A percentile compares a stretch with the other conserved stretches of the same genome.
Evolutionary conservation across 768 basidiomycete genomes (phyloP).

Genomic region (Tricholoma matsutake): DNA sequence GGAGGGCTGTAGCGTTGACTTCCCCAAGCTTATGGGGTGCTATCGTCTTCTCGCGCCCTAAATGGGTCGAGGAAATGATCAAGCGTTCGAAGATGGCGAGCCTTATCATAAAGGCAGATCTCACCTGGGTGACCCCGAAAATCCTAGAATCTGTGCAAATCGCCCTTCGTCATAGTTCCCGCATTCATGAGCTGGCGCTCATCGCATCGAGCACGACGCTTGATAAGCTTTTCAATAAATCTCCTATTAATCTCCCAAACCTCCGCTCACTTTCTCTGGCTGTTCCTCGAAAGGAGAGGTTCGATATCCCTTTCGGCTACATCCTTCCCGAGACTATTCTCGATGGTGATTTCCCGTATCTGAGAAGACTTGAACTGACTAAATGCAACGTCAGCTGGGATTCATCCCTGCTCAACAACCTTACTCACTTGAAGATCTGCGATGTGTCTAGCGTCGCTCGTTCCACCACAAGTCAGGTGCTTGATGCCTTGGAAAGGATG

Average conservation of each 20-base stretch:
- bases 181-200: constrained; percentile 32
- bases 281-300: constrained; percentile 16
- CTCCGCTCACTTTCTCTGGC: constrained; percentile 29
- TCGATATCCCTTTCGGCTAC: constrained; percentile 17
- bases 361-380: constrained; percentile 34
- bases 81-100: constrained; percentile 41
- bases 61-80: constrained; percentile 42
- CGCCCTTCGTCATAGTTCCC: constrained; percentile 29
- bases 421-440: constrained; percentile 36
- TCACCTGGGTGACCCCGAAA: constrained; percentile 24
- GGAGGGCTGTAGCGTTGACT: constrained; percentile 41
- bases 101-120: constrained; percentile 25
- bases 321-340: constrained; percentile 27
- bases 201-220: constrained; percentile 21
- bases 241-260: constrained; percentile 26
- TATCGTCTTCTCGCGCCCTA: constrained; percentile 28
- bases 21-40: constrained; percentile 41
- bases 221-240: constrained; percentile 23
- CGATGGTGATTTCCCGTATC: constrained; percentile 27
- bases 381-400: constrained; percentile 35
- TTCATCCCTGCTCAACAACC: constrained; percentile 30
- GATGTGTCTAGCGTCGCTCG: constrained; percentile 22
- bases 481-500: constrained; percentile 32
- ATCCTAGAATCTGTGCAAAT: constrained; percentile 26
- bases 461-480: constrained; percentile 29